Evolutionary conservation across 352 stramenopile genomes (phyloP), one percentile per base, ranked within the genome.

Genomic region (Phytophthora sojae): DNA sequence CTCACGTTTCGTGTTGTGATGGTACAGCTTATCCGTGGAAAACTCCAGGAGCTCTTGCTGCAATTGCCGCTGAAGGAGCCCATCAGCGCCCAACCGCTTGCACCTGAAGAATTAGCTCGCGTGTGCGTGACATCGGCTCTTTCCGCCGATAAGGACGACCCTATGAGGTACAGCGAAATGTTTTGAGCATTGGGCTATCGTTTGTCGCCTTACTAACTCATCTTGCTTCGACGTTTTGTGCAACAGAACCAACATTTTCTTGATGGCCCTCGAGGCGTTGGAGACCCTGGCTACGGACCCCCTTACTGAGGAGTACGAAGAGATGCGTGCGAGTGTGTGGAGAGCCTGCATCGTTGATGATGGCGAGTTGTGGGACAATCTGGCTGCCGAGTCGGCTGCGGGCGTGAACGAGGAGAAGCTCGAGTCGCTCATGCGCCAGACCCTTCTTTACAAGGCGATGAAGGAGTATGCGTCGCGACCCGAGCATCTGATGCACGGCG

Each of bases 221-320:
- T 6, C 57, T 57, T 52, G 14, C 25, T 1, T 1, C 30, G 58
- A 23, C 1, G 11, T 8, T 52, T 12, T 29, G 17, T 61, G 19
- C 44, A 52, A 64, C 50, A 93, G 86, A 66, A 80, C 70, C 47
- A 93, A 79, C 56, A 69, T 92, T 54, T 93, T 95, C 57, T 64
- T 95, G 21, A 85, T 93, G 73, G 77, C 81, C 1, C 57, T 95
- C 0, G 85, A 93, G 60, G 83, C 83, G n/a, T 74, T 91, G 19
- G 88, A 93, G 45, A 89, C 73, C 56, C 37, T 89, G 12, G 68
- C 80, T 29, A 68, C 54, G 3, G 79, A 86, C 19, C 71, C 69
- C 1, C 23, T 60, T 14, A 67, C 50, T 12, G 61, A 79, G 4
- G 78, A 88, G 19, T 91, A 85, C n/a, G 65, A 83, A 61, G 76